phyloP scores from a whole-genome alignment of 169 alveolate species.

The Cryptosporidium canis region DNA sequence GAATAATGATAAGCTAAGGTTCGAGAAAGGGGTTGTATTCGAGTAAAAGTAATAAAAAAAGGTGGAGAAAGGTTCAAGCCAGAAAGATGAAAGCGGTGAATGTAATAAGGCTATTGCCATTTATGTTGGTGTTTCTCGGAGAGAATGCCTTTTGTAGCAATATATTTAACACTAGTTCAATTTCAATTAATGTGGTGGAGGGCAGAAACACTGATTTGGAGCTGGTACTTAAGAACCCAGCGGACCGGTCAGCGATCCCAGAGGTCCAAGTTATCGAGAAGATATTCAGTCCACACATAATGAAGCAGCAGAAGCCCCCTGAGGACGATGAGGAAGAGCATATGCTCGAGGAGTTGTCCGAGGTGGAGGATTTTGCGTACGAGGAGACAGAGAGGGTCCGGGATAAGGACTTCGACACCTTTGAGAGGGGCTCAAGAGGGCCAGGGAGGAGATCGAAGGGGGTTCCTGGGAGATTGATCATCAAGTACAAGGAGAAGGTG shows the following conservation, averaged over 20 bases:
- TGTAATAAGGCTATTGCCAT: not conserved
- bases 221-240: constrained; percentile 31
- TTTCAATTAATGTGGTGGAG: constrained; percentile 60
- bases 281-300: constrained; percentile 32
- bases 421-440: not conserved
- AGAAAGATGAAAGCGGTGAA: not conserved
- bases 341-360: not conserved
- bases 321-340: not conserved
- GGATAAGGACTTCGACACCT: not conserved
- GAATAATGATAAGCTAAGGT: not conserved
- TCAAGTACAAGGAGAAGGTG: constrained; percentile 57
- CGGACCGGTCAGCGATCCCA: constrained; percentile 57
- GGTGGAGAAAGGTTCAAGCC: not conserved
- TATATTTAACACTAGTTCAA: constrained; percentile 36
- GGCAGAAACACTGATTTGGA: constrained; percentile 40
- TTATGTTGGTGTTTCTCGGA: not conserved
- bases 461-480: constrained; percentile 36
- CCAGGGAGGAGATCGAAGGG: not conserved
- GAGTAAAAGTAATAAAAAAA: not conserved
- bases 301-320: constrained; percentile 65
- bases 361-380: not conserved
- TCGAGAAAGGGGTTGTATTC: not conserved
- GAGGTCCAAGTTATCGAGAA: constrained; percentile 14
- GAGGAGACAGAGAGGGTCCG: not conserved
- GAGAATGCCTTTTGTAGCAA: not conserved